Evolutionary conservation across 306 rosid genomes (phyloP).

Genomic region (Ziziphus jujuba): DNA sequence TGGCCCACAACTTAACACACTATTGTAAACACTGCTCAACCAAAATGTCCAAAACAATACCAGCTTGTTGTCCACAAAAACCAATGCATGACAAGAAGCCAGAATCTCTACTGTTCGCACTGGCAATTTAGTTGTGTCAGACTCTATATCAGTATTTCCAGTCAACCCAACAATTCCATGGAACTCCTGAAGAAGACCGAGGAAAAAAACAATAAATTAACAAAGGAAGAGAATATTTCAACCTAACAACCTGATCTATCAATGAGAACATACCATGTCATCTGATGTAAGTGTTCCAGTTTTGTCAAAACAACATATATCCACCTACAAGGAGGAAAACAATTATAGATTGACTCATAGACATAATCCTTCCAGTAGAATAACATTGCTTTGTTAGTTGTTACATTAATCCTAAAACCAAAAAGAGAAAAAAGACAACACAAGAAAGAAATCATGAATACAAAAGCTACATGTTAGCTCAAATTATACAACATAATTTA

Average conservation of each 20-base stretch:
- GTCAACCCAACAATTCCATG: conserved; percentile 80
- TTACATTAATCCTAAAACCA: background rate
- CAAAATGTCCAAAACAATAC: conserved; percentile 37
- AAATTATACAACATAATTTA: background rate
- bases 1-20: background rate
- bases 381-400: background rate
- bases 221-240: conserved; percentile 10
- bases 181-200: conserved; percentile 65
- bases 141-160: conserved; percentile 59
- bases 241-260: conserved; percentile 1
- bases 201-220: conserved; percentile 10
- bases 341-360: conserved; percentile 8
- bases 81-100: conserved; percentile 98
- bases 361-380: background rate
- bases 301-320: conserved; percentile 98
- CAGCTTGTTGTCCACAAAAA: conserved; percentile 96
- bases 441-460: background rate
- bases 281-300: conserved; percentile 99
- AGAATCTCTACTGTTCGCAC: conserved; percentile 76
- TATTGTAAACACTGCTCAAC: conserved; percentile 1
- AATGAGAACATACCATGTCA: conserved; percentile 75
- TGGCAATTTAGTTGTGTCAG: conserved; percentile 69
- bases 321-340: conserved; percentile 66
- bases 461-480: background rate
- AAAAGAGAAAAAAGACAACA: background rate